phyloP scores from a whole-genome alignment of 1,284 basidiomycete species.

The Ustanciosporium gigantosporum region DNA sequence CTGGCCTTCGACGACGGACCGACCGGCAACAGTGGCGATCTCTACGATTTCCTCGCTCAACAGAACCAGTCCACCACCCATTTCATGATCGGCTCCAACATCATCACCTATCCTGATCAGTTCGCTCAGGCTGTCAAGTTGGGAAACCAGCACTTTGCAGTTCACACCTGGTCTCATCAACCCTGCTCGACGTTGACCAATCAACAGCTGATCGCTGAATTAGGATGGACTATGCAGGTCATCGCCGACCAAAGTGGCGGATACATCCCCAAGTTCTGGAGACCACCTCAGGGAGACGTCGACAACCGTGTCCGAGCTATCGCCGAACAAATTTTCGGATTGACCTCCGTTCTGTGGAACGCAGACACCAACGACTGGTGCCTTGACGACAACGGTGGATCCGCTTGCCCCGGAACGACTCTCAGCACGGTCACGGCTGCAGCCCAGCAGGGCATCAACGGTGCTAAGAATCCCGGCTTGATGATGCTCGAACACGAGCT shows the following conservation, averaged over 20 bases:
- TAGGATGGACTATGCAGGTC: slow-evolving; percentile 84
- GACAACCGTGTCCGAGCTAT: slow-evolving; percentile 60
- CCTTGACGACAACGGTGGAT: slow-evolving; percentile 42
- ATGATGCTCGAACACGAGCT: slow-evolving; percentile 83
- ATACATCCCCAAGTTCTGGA: slow-evolving; percentile 62
- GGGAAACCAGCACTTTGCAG: slow-evolving; percentile 64
- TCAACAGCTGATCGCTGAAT: slow-evolving; percentile 87
- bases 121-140: slow-evolving; percentile 79
- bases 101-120: slow-evolving; percentile 75
- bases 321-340: slow-evolving; percentile 57
- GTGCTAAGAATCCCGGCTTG: slow-evolving; percentile 68
- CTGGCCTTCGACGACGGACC: slow-evolving; percentile 75
- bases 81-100: slow-evolving; percentile 88
- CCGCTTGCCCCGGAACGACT: slow-evolving; percentile 34
- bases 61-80: slow-evolving; percentile 78
- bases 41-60: slow-evolving; percentile 70
- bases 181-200: slow-evolving; percentile 78
- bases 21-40: slow-evolving; percentile 72
- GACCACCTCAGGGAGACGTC: slow-evolving; percentile 59
- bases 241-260: slow-evolving; percentile 67
- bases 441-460: slow-evolving; percentile 17
- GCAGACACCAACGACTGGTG: slow-evolving; percentile 56
- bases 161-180: slow-evolving; percentile 66
- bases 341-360: slow-evolving; percentile 56
- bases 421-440: slow-evolving; percentile 24